These are phyloP conservation scores for Daedaleopsis nitida DNA, from an alignment of 768 basidiomycete species.

Conservation along the genomic window DNA sequence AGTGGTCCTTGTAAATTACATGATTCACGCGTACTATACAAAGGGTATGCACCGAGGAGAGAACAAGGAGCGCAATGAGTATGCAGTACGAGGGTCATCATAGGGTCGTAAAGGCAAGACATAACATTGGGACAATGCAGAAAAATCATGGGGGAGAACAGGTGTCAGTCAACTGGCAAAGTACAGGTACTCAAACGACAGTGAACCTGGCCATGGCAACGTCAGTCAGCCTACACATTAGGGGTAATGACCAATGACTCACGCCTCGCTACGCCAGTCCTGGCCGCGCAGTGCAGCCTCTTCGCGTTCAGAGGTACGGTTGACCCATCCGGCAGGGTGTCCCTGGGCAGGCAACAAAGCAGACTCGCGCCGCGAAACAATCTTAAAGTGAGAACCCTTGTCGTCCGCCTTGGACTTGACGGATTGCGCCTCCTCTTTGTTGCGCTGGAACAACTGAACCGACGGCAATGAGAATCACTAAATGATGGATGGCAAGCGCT, in stretches of 20 bases:
- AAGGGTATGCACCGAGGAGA: too few species aligned
- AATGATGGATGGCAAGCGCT: constrained; percentile 21
- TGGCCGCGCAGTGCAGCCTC: constrained; percentile 45
- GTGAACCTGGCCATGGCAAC: constrained; percentile 4
- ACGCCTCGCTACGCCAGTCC: constrained; percentile 60
- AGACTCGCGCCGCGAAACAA: constrained; percentile 72
- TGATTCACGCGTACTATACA: too few species aligned
- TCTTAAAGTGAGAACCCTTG: constrained; percentile 71
- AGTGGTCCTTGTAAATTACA: too few species aligned
- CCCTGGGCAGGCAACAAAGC: constrained; percentile 63
- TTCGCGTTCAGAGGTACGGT: constrained; percentile 49
- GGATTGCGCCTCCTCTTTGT: constrained; percentile 48
- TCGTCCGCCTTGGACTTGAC: constrained; percentile 45
- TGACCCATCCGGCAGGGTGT: constrained; percentile 73
- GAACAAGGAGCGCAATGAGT: too few species aligned
- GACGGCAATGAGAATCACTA: background rate
- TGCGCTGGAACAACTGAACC: constrained; percentile 57
- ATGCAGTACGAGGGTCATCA: too few species aligned
- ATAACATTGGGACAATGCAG: too few species aligned
- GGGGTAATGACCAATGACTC: constrained; percentile 19
- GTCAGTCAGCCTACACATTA: background rate
- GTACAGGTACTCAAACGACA: constrained; percentile 5
- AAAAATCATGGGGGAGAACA: too few species aligned
- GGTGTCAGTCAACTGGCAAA: too few species aligned
- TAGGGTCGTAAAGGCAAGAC: too few species aligned